These are phyloP conservation scores for Graphilbum sp. DNA, from an alignment of 2,329 filamentous ascomycete species.

Conservation along the genomic window DNA sequence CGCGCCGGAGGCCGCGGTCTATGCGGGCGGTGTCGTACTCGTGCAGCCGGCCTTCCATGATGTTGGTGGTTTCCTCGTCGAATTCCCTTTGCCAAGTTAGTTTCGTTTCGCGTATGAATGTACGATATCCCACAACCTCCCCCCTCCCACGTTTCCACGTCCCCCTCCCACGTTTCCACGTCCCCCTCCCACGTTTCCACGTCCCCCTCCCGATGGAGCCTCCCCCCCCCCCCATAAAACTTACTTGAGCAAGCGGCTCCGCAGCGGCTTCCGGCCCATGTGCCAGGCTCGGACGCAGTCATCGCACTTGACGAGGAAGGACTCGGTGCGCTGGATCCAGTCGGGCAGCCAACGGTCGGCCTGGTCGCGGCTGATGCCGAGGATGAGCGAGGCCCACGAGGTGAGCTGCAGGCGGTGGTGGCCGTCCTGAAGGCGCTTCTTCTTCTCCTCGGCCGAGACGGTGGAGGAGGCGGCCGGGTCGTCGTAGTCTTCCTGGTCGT, in stretches of 20 bases:
- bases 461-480: not conserved
- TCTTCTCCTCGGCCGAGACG: constrained; percentile 33
- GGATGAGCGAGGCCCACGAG: constrained; percentile 50
- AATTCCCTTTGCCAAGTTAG: too few relatives aligned
- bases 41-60: constrained; percentile 23
- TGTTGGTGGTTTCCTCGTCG: constrained; percentile 19
- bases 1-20: constrained; percentile 25
- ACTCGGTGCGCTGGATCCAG: constrained; percentile 40
- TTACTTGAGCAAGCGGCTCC: constrained; percentile 46
- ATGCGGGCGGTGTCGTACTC: constrained; percentile 20
- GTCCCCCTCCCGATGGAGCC: too few relatives aligned
- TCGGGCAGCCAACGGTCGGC: constrained; percentile 42
- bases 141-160: too few relatives aligned
- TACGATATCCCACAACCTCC: too few relatives aligned
- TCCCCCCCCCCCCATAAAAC: too few relatives aligned
- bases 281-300: constrained; percentile 62
- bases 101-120: too few relatives aligned
- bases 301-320: constrained; percentile 46
- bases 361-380: constrained; percentile 47
- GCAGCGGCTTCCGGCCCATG: constrained; percentile 44
- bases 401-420: constrained; percentile 41
- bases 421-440: constrained; percentile 34
- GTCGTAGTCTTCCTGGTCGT: constrained; percentile 50
- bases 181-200: too few relatives aligned
- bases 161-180: too few relatives aligned